These are phyloP conservation scores for Salix udensis DNA, from an alignment of 345 rosid species.

Conservation along the genomic window DNA sequence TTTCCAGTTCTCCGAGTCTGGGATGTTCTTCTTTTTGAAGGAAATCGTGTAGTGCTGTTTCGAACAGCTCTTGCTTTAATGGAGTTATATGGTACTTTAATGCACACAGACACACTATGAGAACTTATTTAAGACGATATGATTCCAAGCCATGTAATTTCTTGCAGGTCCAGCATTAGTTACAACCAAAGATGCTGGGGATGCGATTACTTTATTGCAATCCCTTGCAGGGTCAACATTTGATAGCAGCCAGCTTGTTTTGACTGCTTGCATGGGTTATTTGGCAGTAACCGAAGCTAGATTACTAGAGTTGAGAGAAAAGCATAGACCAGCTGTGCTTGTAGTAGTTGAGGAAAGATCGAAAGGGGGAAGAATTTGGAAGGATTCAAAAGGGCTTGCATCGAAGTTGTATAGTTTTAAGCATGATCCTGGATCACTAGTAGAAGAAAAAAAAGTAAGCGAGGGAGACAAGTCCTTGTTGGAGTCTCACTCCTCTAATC, in stretches of 20 bases:
- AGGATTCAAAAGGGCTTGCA: constrained; percentile 81
- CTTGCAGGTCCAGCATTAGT: constrained; percentile 77
- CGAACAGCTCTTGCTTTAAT: constrained; percentile 91
- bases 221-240: constrained; percentile 90
- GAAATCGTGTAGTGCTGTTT: constrained; percentile 90
- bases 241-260: constrained; percentile 94
- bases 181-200: constrained; percentile 87
- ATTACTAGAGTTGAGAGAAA: constrained; percentile 66
- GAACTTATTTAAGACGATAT: background rate
- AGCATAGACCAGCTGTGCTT: constrained; percentile 68
- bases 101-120: background rate
- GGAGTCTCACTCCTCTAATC: constrained; percentile 27
- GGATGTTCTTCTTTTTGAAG: constrained; percentile 96
- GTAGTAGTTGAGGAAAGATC: constrained; percentile 61
- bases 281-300: constrained; percentile 64
- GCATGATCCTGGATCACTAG: constrained; percentile 42
- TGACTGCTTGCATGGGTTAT: constrained; percentile 88
- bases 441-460: constrained; percentile 36
- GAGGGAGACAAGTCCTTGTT: constrained; percentile 35
- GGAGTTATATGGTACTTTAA: constrained; percentile 72
- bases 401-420: constrained; percentile 82
- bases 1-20: constrained; percentile 83
- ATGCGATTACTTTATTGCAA: constrained; percentile 80
- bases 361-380: constrained; percentile 54
- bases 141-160: constrained; percentile 14